phyloP scores from a whole-genome alignment of 768 basidiomycete genomes.

The Cystobasidium onofrii region DNA sequence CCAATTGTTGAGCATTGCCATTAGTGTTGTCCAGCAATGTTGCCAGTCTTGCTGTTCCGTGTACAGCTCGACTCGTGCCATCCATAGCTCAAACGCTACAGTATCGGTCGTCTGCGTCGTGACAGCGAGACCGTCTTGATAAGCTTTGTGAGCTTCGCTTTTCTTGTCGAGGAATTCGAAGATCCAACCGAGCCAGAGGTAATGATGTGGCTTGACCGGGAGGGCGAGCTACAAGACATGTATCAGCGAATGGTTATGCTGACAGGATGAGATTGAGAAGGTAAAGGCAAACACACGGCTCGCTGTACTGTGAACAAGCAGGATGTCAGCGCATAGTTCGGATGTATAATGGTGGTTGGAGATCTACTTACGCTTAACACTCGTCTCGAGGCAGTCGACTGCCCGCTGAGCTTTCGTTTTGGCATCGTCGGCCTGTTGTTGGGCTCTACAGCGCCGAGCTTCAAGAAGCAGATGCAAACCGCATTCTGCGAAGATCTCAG shows the following conservation, averaged over 20 bases:
- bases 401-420: neutral
- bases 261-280: no score
- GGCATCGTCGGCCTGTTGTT: neutral
- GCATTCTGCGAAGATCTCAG: constrained; percentile 1
- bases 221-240: neutral
- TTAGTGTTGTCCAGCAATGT: neutral
- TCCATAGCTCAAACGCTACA: neutral
- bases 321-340: neutral
- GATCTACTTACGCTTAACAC: neutral
- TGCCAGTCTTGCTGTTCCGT: neutral
- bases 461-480: neutral
- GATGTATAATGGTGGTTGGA: neutral
- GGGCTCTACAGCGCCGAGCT: neutral
- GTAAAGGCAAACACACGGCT: neutral
- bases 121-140: neutral
- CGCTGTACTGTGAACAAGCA: constrained; percentile 2
- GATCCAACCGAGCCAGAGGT: neutral
- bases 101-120: neutral
- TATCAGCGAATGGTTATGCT: no score
- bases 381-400: neutral
- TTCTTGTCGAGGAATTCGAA: neutral
- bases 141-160: neutral
- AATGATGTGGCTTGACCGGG: neutral
- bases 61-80: neutral
- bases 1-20: neutral